Evolutionary conservation across 2,329 filamentous ascomycete species (phyloP), one percentile per base, ranked within the genome.

Genomic region (Calonectria hawksworthii): DNA sequence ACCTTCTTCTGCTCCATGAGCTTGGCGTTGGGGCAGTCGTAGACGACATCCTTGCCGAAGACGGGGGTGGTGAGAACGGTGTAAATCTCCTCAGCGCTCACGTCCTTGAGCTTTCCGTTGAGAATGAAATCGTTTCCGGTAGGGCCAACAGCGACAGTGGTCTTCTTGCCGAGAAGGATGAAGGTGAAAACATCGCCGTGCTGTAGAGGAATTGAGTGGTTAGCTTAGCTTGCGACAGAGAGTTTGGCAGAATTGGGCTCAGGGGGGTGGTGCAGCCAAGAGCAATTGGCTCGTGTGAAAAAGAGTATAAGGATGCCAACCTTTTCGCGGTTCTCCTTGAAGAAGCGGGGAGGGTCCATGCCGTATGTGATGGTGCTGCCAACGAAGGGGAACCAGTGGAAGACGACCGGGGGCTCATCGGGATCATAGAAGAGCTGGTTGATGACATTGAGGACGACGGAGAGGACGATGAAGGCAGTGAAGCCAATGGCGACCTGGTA

Each of bases 1-100:
- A 96, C 94, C 92, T 96, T 97, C 89, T 98, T 98, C 89, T 98
- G 95, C 87, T 98, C 95, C 95, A 98, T 98, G 83, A 98, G 91
- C 87, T 98, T 98, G 73, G 95, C 90, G 84, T 98, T 98, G 52
- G 95, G 95, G 86, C 95, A 97, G 84, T 98, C 95, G 83, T 98
- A 98, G 69, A 98, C 94, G 32, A 98, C 95, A 86, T 96, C 93
- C 80, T 92, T 93, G 79, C 95, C 95, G 83, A 98, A 98, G 63
- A 93, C 91, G 30, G 91, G 91, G 28, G 91, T 92, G 9, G 91
- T 93, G 75, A 98, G 89, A 71, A 94, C 93, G 70, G 92, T 93
- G 86, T 98, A 98, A 77, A 98, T 94, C 82, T 98, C 95, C 86
- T 98, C 96, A 44, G 96, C 96, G 83, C 94, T 96, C 81, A 98